phyloP scores from a whole-genome alignment of 495 filamentous ascomycete species.

The Acidomyces sp. region DNA sequence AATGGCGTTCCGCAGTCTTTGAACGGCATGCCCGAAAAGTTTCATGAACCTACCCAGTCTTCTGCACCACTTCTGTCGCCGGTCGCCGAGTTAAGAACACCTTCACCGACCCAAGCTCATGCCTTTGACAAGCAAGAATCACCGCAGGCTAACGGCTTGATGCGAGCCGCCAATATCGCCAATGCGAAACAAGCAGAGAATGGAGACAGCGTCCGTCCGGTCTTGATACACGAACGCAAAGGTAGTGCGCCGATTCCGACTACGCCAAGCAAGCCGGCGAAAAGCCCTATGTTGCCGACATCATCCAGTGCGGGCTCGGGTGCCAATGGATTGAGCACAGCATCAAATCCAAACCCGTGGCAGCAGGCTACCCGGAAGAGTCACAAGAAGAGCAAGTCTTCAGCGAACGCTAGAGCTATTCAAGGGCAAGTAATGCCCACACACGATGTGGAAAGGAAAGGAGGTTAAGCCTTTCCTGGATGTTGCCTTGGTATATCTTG shows the following conservation, averaged over 20 bases:
- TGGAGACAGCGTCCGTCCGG: not conserved
- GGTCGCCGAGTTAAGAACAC: slow-evolving; percentile 35
- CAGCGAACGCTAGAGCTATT: slow-evolving; percentile 9
- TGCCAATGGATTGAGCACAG: not conserved
- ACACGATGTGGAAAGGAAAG: slow-evolving; percentile 32
- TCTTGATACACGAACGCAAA: slow-evolving; percentile 9
- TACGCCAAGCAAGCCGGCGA: not conserved
- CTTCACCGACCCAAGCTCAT: slow-evolving; percentile 28
- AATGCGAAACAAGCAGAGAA: slow-evolving; percentile 10
- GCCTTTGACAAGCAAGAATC: slow-evolving; percentile 11
- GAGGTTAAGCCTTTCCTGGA: slow-evolving; percentile 24
- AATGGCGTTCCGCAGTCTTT: slow-evolving; percentile 9
- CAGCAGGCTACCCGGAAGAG: slow-evolving; percentile 21
- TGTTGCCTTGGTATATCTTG: too few species aligned
- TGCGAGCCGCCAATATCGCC: slow-evolving; percentile 13
- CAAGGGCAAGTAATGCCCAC: slow-evolving; percentile 26
- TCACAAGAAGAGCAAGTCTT: slow-evolving; percentile 23
- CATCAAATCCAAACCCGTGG: slow-evolving; percentile 18
- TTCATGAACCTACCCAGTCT: slow-evolving; percentile 6
- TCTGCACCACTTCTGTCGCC: slow-evolving; percentile 32
- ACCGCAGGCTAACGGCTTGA: slow-evolving; percentile 12
- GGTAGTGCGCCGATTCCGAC: slow-evolving; percentile 11
- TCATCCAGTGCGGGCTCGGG: not conserved
- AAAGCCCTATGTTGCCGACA: not conserved
- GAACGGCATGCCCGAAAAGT: slow-evolving; percentile 2